Evolutionary conservation across 805 yeast species (phyloP), one percentile per base, ranked within the genome.

Genomic region (Wickerhamiella shivajii): DNA sequence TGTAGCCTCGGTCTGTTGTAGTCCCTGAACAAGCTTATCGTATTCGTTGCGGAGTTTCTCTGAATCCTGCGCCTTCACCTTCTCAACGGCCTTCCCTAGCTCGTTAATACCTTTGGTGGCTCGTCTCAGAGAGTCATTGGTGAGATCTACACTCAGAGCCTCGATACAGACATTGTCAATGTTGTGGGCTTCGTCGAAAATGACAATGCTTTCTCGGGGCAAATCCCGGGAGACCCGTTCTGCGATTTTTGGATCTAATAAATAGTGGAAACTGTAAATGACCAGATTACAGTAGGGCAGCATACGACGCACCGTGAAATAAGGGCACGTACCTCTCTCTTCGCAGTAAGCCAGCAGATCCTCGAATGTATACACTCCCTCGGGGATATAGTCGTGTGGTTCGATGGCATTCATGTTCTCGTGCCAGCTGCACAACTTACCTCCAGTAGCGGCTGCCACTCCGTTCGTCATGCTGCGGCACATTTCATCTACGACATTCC

Each of bases 81-180:
- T 78, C 20, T 77, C 84, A n/a, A 90, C 83, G 26, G 76, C 85
- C 17, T 64, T 69, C n/a, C 74, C 73, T 39, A 90, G 61, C 29
- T 78, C 68, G 43, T 67, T 68, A 0, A 94, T 93, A 43, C 97
- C 97, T 43, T 75, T 67, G 1, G 93, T 67, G 0, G 98, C 98
- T 44, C 74, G 64, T 47, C 84, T 76, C 40, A 90, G 57, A 6
- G 83, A 71, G 44, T 87, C 96, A 45, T 84, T 93, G 0, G 96
- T 90, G 42, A 90, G 60, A 51, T 90, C 97, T 31, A 90, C 66
- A 5, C 95, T 81, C 26, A 90, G 57, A 0, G 97, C 80, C 55
- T 90, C 99, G 38, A 90, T 90, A 61, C 99, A 90, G 37, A 90
- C 99, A 63, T 90, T 90, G 64, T 90, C 98, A 37, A 90, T 90